Percentiles rank a stretch among this genome's conserved stretches.
These are phyloP conservation scores for Solanum medicagineum DNA, from an alignment of 257 asterid species.

Conservation along the genomic window DNA sequence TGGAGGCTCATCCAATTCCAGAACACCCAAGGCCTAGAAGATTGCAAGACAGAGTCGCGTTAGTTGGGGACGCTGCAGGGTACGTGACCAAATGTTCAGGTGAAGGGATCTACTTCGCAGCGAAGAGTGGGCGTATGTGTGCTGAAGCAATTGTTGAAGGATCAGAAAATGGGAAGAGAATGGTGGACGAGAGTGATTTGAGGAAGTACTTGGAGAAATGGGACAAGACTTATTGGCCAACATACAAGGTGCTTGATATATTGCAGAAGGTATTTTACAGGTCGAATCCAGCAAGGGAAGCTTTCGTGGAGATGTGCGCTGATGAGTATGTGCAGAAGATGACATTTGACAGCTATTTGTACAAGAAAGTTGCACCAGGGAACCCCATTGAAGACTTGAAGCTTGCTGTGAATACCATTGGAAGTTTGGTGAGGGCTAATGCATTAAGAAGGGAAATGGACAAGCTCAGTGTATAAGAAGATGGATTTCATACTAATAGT, in stretches of 20 bases:
- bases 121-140: slow-evolving; percentile 90
- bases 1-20: slow-evolving; percentile 88
- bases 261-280: slow-evolving; percentile 85
- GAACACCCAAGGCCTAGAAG: slow-evolving; percentile 82
- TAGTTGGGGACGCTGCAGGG: slow-evolving; percentile 89
- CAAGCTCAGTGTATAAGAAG: slow-evolving; percentile 35
- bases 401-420: slow-evolving; percentile 78
- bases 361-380: slow-evolving; percentile 79
- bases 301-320: slow-evolving; percentile 86
- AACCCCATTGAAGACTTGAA: slow-evolving; percentile 86
- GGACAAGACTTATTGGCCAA: slow-evolving; percentile 92
- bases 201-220: slow-evolving; percentile 74
- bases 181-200: slow-evolving; percentile 71
- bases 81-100: slow-evolving; percentile 90
- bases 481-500: background rate
- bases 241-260: slow-evolving; percentile 71
- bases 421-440: slow-evolving; percentile 81
- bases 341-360: slow-evolving; percentile 86
- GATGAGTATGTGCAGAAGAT: slow-evolving; percentile 92
- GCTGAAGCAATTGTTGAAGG: slow-evolving; percentile 89
- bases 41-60: slow-evolving; percentile 54
- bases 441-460: slow-evolving; percentile 85
- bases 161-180: slow-evolving; percentile 68
- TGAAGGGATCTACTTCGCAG: slow-evolving; percentile 83
- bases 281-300: slow-evolving; percentile 84